A percentile compares a stretch with the other conserved stretches of the same genome.
These are phyloP conservation scores for Apiospora phragmitis DNA, from an alignment of 2,329 filamentous ascomycete genomes.

Conservation along the genomic window DNA sequence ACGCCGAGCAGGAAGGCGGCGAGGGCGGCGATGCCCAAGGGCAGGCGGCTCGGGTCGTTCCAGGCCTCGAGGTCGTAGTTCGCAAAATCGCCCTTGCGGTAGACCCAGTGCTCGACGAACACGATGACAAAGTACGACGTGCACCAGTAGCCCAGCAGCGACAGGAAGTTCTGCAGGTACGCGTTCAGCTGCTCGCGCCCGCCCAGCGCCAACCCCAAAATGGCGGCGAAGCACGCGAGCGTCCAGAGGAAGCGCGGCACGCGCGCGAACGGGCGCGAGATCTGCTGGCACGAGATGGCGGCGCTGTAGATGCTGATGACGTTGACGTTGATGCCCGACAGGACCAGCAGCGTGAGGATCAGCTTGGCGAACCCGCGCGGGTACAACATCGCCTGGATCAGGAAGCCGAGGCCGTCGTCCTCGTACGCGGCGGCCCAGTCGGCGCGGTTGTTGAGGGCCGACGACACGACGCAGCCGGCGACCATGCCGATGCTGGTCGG, in stretches of 20 bases:
- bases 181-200: slow-evolving; percentile 42
- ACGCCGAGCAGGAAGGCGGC: slow-evolving; percentile 45
- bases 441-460: slow-evolving; percentile 39
- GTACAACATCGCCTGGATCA: slow-evolving; percentile 45
- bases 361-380: slow-evolving; percentile 46
- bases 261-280: slow-evolving; percentile 41
- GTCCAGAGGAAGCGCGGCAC: slow-evolving; percentile 52
- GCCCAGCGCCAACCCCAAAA: slow-evolving; percentile 45
- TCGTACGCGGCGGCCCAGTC: slow-evolving; percentile 40
- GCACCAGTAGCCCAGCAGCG: slow-evolving; percentile 51
- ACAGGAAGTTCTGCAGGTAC: slow-evolving; percentile 48
- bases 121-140: slow-evolving; percentile 50
- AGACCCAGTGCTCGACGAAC: slow-evolving; percentile 48
- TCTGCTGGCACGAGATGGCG: slow-evolving; percentile 40
- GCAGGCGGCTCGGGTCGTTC: slow-evolving; percentile 44
- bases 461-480: slow-evolving; percentile 43
- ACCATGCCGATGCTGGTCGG: slow-evolving; percentile 51
- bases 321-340: slow-evolving; percentile 48
- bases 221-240: slow-evolving; percentile 42
- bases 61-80: slow-evolving; percentile 51
- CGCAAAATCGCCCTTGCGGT: slow-evolving; percentile 40
- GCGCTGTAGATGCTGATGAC: slow-evolving; percentile 44
- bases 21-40: slow-evolving; percentile 43
- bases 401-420: slow-evolving; percentile 42
- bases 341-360: slow-evolving; percentile 35